Evolutionary conservation across 768 basidiomycete genomes (phyloP).

Genomic region (Fomitopsis pulvina): DNA sequence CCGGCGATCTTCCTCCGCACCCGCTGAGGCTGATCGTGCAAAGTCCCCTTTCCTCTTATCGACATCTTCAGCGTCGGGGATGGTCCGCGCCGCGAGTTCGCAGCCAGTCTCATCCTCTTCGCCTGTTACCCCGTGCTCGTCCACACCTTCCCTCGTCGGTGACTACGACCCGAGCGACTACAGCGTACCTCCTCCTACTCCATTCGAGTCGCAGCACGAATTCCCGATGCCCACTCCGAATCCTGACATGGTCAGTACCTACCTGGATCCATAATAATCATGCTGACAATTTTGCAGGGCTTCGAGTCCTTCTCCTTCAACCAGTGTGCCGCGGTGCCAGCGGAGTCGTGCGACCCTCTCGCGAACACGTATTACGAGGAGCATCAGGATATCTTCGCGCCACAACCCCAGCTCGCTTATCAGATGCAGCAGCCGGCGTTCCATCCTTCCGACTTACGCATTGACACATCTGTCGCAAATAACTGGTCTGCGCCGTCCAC

Average conservation of each 20-base stretch:
- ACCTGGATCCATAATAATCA: neutral
- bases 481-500: conserved; percentile 4
- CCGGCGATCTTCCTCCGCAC: conserved; percentile 56
- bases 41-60: conserved; percentile 15
- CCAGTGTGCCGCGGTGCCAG: conserved; percentile 11
- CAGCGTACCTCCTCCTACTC: conserved; percentile 19
- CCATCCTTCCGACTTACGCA: neutral
- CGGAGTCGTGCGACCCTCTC: conserved; percentile 17
- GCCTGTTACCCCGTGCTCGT: conserved; percentile 4
- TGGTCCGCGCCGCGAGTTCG: conserved; percentile 21
- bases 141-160: conserved; percentile 11
- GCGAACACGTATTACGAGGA: conserved; percentile 2
- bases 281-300: conserved; percentile 13
- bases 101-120: conserved; percentile 16
- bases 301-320: conserved; percentile 24
- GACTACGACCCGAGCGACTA: conserved; percentile 17
- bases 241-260: conserved; percentile 22
- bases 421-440: conserved; percentile 6
- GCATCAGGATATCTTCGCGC: conserved; percentile 15
- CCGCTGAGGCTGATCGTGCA: conserved; percentile 21
- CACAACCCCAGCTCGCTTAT: conserved; percentile 3
- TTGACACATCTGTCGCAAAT: neutral
- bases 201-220: conserved; percentile 5
- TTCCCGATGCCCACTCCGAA: conserved; percentile 16
- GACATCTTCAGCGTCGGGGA: conserved; percentile 8